Conservation (phyloP, 495 filamentous ascomycete genomes). For the Baudoinia panamericana region DNA sequence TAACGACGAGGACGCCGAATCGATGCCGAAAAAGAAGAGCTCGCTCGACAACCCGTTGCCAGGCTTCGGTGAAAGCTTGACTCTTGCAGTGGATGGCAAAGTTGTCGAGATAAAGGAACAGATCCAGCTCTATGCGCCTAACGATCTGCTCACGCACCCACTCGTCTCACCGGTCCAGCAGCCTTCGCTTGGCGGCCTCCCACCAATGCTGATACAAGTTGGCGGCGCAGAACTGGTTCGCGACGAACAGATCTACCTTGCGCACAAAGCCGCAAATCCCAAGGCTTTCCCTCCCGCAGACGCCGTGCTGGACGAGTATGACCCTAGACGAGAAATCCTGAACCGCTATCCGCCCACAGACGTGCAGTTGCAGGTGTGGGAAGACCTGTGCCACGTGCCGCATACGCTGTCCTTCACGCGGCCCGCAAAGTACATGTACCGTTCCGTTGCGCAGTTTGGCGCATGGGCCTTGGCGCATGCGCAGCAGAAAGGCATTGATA, state of each 20-base stretch:
- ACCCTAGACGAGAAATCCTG: conserved; percentile 39
- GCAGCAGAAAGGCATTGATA: conserved; percentile 64
- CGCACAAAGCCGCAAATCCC: conserved; percentile 84
- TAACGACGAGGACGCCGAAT: not conserved
- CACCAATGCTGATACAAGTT: conserved; percentile 70
- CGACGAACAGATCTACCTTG: conserved; percentile 89
- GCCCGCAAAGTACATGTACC: conserved; percentile 92
- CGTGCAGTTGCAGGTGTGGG: conserved; percentile 95
- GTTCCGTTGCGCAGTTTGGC: conserved; percentile 79
- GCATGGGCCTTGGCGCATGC: conserved; percentile 79
- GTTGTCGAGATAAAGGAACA: conserved; percentile 70
- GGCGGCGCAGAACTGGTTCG: conserved; percentile 70
- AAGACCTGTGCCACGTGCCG: conserved; percentile 82
- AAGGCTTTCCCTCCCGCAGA: conserved; percentile 56
- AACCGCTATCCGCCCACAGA: conserved; percentile 64
- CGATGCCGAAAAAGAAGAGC: not conserved
- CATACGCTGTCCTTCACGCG: conserved; percentile 81
- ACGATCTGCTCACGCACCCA: conserved; percentile 73
- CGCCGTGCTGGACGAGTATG: conserved; percentile 49
- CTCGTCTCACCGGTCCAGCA: conserved; percentile 81
- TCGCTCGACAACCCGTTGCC: not conserved
- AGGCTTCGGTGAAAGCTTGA: conserved; percentile 29
- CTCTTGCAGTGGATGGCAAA: conserved; percentile 57
- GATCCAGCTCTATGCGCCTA: conserved; percentile 89
- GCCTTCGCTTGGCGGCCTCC: conserved; percentile 74